Percentiles rank a stretch among this genome's conserved stretches.
These are phyloP conservation scores for Metschnikowia cerradonensis DNA, from an alignment of 805 yeast genomes.

Conservation along the genomic window DNA sequence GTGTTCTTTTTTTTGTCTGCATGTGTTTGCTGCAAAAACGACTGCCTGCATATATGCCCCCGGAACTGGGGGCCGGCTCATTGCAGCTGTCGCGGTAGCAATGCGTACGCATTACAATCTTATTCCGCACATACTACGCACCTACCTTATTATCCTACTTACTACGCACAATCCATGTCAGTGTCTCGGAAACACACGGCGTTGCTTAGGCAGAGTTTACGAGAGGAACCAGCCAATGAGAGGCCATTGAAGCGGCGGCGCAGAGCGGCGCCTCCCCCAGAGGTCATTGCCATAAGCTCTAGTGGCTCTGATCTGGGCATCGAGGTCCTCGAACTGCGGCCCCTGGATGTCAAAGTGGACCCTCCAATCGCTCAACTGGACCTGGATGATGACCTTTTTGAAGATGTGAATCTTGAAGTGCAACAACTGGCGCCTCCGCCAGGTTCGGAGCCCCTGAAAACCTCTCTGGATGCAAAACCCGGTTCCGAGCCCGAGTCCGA, in stretches of 20 bases:
- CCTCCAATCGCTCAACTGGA: too few relatives aligned
- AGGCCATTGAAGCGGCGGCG: constrained; percentile 10
- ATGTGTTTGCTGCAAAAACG: too few relatives aligned
- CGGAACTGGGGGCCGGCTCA: background rate
- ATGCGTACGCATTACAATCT: background rate
- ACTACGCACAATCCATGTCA: constrained; percentile 5
- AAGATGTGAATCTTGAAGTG: constrained; percentile 21
- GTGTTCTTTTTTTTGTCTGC: too few relatives aligned
- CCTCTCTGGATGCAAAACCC: background rate
- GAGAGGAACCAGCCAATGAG: background rate
- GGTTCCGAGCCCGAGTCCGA: constrained; percentile 26
- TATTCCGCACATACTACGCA: background rate
- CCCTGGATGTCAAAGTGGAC: too few relatives aligned
- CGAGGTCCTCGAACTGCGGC: too few relatives aligned
- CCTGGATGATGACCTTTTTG: background rate
- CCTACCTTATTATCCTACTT: too few relatives aligned
- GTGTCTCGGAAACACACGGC: constrained; percentile 10
- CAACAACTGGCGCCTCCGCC: background rate
- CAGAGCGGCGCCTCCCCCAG: constrained; percentile 1
- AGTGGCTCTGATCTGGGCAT: constrained; percentile 11
- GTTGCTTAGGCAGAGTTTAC: constrained; percentile 14
- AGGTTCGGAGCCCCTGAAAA: background rate
- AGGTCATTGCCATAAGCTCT: constrained; percentile 8
- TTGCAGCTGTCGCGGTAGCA: background rate
- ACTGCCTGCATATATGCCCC: too few relatives aligned